Evolutionary conservation across 306 rosid genomes (phyloP), one percentile per base, ranked within the genome.

Genomic region (Trifolium dubium): DNA sequence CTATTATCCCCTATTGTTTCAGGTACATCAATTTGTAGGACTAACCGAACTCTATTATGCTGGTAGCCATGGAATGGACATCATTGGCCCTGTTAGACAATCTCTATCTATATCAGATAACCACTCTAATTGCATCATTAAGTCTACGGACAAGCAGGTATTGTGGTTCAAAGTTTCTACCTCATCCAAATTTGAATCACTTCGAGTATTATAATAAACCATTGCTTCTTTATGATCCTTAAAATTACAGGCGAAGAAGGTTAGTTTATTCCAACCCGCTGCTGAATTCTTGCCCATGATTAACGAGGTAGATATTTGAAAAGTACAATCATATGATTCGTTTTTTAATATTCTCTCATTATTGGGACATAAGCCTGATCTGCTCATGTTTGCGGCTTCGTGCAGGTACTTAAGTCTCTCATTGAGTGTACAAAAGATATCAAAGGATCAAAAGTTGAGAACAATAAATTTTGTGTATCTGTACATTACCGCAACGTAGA

Each of bases 41-140:
- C 78, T 93, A 81, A 85, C 76, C 1, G 98, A 93, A 82, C 97
- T 93, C 83, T 84, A 88, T 86, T 93, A 91, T 68, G 98, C 98
- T 61, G 98, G 98, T 67, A 93, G 98, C 76, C 98, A 93, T 87
- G 98, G 98, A 70, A 93, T 93, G 98, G 98, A 93, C 87, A 93
- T 93, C 75, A 92, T 90, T 80, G 86, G 89, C 47, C 97, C 98
- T 69, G 88, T 82, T 30, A 81, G 83, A 77, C 90, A 86, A 69
- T 79, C 86, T 79, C 67, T 72, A 67, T 76, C 85, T 79, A 72
- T 72, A 76, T 69, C 84, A 11, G 88, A 81, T 75, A 80, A 81
- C 84, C 85, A 76, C 35, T 69, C 84, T 65, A 80, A 86, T 46
- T 72, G 89, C 76, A 69, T 67, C 70, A 51, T 79, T 55, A 83